Conservation (phyloP, 1,139 yeast genomes). For the Kazachstania sp. region DNA sequence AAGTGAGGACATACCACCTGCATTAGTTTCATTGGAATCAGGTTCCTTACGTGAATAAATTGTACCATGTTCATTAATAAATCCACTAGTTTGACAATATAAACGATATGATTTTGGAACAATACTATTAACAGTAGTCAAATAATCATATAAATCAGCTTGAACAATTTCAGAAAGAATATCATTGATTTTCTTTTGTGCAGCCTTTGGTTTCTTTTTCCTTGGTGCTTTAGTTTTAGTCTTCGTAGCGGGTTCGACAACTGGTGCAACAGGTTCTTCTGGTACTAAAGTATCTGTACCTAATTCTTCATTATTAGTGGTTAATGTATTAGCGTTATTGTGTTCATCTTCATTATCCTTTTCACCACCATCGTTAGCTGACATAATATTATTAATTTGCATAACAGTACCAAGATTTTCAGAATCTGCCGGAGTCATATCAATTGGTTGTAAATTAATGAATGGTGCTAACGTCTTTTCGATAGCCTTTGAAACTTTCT, state of each 20-base stretch:
- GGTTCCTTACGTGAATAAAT: not conserved
- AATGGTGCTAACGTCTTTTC: conserved; percentile 8
- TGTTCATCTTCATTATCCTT: not conserved
- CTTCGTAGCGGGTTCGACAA: too few relatives aligned
- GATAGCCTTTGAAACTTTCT: conserved; percentile 8
- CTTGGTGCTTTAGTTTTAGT: too few relatives aligned
- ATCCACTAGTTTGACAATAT: conserved; percentile 13
- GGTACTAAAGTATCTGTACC: not conserved
- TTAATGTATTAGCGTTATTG: not conserved
- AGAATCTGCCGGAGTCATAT: not conserved
- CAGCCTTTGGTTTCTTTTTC: not conserved
- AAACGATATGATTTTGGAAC: conserved; percentile 15
- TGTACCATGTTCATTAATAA: conserved; percentile 5
- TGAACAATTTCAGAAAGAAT: conserved; percentile 9
- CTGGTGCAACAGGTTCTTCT: too few relatives aligned
- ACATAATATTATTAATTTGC: not conserved
- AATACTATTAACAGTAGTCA: conserved; percentile 15
- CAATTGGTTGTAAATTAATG: conserved; percentile 8
- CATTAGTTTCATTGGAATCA: not conserved
- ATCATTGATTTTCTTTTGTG: not conserved
- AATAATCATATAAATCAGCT: conserved; percentile 15
- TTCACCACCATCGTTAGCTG: not conserved
- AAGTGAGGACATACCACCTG: too few relatives aligned
- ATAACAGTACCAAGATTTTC: not conserved
- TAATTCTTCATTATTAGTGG: not conserved